phyloP scores from a whole-genome alignment of 495 filamentous ascomycete genomes.

The Aspergillus sparsus region DNA sequence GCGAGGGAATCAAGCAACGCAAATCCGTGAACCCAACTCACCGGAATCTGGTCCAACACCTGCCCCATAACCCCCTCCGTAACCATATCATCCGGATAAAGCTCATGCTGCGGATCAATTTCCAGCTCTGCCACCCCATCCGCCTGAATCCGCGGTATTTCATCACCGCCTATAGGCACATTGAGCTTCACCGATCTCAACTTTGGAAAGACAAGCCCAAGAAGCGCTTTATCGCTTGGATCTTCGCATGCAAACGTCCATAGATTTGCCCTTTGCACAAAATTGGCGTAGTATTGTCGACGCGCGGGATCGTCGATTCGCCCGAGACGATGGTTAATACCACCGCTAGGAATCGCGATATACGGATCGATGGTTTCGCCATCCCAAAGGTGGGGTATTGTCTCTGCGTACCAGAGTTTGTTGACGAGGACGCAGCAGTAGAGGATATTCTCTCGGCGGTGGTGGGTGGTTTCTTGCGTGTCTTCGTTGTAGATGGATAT shows the following conservation, averaged over 20 bases:
- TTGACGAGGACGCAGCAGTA: not conserved
- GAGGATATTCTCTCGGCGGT: not conserved
- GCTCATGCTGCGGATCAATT: not conserved
- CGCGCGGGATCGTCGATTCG: not conserved
- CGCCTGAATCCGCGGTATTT: not conserved
- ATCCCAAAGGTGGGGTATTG: not conserved
- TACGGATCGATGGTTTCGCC: not conserved
- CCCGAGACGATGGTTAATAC: not conserved
- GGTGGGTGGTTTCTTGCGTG: not conserved
- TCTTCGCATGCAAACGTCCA: not conserved
- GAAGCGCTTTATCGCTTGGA: too few relatives aligned
- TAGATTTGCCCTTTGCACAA: not conserved
- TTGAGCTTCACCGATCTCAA: not conserved
- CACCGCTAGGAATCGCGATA: not conserved
- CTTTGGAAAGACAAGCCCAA: not conserved
- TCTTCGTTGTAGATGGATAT: not conserved
- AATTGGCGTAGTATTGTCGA: not conserved
- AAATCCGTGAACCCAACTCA: not conserved
- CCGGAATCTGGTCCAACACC: constrained; percentile 3
- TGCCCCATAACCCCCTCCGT: not conserved
- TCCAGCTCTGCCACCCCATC: not conserved
- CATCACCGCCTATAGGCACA: not conserved
- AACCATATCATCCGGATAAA: not conserved
- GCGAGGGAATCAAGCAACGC: too few relatives aligned
- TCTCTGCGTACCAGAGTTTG: not conserved